Conservation (phyloP, 768 basidiomycete genomes). For the Termitomyces sp. region DNA sequence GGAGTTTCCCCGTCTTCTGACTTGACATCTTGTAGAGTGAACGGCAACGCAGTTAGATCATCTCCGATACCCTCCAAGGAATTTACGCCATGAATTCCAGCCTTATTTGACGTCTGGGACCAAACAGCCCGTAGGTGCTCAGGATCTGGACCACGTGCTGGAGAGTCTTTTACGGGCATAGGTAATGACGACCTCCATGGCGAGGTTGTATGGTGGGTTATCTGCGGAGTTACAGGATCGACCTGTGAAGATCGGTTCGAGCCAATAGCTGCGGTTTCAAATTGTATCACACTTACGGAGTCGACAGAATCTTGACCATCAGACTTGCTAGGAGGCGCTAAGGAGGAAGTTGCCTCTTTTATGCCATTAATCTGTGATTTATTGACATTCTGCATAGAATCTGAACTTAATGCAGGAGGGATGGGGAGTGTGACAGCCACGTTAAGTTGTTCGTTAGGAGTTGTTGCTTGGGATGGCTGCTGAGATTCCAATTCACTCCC, state of each 20-base stretch:
- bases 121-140: slow-evolving; percentile 84
- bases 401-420: neutral
- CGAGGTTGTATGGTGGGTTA: slow-evolving; percentile 31
- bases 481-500: slow-evolving; percentile 65
- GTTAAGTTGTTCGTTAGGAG: slow-evolving; percentile 21
- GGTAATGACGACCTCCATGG: slow-evolving; percentile 55
- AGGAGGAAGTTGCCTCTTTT: slow-evolving; percentile 21
- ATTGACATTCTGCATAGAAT: slow-evolving; percentile 2
- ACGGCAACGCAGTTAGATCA: slow-evolving; percentile 76
- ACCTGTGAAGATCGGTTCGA: slow-evolving; percentile 8
- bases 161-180: slow-evolving; percentile 63
- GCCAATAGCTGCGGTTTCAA: neutral
- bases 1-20: slow-evolving; percentile 84
- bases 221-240: neutral
- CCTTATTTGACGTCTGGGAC: slow-evolving; percentile 74
- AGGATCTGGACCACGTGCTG: slow-evolving; percentile 70
- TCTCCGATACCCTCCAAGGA: slow-evolving; percentile 83
- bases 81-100: slow-evolving; percentile 65
- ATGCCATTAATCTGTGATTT: slow-evolving; percentile 18
- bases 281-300: slow-evolving; percentile 36
- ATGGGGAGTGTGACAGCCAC: slow-evolving; percentile 19
- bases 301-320: slow-evolving; percentile 55
- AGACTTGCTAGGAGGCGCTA: slow-evolving; percentile 29
- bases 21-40: slow-evolving; percentile 81
- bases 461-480: slow-evolving; percentile 19